phyloP scores from a whole-genome alignment of 2,329 filamentous ascomycete genomes.

The Camptophora hylomeconis region DNA sequence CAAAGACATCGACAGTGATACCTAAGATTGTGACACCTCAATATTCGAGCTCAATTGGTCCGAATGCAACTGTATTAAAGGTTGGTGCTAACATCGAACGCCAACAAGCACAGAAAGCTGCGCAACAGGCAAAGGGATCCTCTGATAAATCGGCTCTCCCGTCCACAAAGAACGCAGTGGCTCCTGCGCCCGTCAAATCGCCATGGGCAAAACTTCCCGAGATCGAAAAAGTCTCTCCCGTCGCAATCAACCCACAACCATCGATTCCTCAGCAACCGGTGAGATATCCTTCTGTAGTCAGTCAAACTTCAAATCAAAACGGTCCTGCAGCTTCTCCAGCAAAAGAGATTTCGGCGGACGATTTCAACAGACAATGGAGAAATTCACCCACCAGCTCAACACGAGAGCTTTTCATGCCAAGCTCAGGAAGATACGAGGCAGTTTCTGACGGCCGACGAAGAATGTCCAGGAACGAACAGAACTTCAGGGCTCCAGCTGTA shows the following conservation, averaged over 20 bases:
- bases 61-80: constrained; percentile 36
- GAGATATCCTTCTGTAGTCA: constrained; percentile 45
- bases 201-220: constrained; percentile 84
- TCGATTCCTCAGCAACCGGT: constrained; percentile 28
- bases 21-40: constrained; percentile 4
- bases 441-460: constrained; percentile 62
- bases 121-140: constrained; percentile 35
- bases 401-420: constrained; percentile 84
- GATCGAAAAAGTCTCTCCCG: constrained; percentile 65
- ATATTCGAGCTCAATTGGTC: constrained; percentile 32
- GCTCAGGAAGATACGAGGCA: constrained; percentile 84
- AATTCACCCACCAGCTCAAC: constrained; percentile 51
- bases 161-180: constrained; percentile 25
- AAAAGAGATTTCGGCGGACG: constrained; percentile 85
- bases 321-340: constrained; percentile 46
- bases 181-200: constrained; percentile 63
- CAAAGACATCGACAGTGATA: constrained; percentile 12
- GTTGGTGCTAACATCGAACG: constrained; percentile 34
- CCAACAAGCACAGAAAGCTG: constrained; percentile 29
- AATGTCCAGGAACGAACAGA: constrained; percentile 52
- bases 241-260: constrained; percentile 43
- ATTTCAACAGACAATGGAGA: constrained; percentile 78
- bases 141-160: constrained; percentile 16
- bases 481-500: constrained; percentile 60
- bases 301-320: constrained; percentile 37